Evolutionary conservation across 345 rosid genomes (phyloP).

Genomic region (Gossypium bickii): DNA sequence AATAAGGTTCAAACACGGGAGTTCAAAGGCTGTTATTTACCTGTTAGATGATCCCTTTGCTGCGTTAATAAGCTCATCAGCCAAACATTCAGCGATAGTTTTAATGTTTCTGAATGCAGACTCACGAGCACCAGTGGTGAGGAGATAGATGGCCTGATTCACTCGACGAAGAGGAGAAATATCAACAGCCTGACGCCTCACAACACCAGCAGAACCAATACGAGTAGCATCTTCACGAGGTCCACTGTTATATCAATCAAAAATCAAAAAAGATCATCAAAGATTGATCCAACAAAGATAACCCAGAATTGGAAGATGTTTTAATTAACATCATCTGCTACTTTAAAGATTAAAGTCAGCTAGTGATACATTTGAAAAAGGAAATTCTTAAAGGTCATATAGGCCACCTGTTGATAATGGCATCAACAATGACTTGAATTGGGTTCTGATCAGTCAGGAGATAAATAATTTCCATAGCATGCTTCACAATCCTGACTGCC

Average conservation of each 20-base stretch:
- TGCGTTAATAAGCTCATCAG: constrained; percentile 96
- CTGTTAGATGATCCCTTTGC: constrained; percentile 99
- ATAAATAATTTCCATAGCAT: constrained; percentile 90
- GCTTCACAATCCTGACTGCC: constrained; percentile 86
- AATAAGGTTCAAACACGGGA: not conserved
- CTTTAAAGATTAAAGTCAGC: not conserved
- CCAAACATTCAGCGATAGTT: constrained; percentile 93
- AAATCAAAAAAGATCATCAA: not conserved
- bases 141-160: constrained; percentile 77
- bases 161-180: constrained; percentile 90
- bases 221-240: constrained; percentile 97
- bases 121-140: constrained; percentile 94
- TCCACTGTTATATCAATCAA: constrained; percentile 41
- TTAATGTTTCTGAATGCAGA: constrained; percentile 90
- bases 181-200: constrained; percentile 96
- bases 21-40: constrained; percentile 21
- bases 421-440: constrained; percentile 84
- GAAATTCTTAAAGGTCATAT: not conserved
- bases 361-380: not conserved
- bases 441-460: constrained; percentile 80
- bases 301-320: not conserved
- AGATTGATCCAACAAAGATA: not conserved
- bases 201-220: constrained; percentile 98
- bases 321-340: not conserved
- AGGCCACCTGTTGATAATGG: constrained; percentile 76